phyloP scores from a whole-genome alignment of 1,139 yeast species.

The Geotrichum aggregatum region DNA sequence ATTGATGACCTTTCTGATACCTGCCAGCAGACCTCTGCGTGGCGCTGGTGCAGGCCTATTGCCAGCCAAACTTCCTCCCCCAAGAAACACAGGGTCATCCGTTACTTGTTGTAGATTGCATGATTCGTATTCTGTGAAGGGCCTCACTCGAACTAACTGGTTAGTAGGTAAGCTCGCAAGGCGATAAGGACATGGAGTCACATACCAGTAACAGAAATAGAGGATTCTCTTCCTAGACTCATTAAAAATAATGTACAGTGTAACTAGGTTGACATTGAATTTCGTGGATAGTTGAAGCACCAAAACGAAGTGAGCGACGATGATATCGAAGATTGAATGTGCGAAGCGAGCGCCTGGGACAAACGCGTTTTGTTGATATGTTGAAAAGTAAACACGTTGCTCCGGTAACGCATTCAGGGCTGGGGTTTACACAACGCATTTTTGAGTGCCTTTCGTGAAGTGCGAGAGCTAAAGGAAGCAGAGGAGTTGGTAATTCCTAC shows the following conservation, averaged over 20 bases:
- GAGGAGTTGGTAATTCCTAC: too few species aligned
- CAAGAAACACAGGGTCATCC: conserved; percentile 44
- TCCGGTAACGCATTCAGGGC: conserved; percentile 8
- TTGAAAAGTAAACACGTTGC: neutral
- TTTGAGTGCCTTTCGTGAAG: neutral
- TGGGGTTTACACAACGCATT: neutral
- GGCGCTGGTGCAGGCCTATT: conserved; percentile 19
- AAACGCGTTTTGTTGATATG: neutral
- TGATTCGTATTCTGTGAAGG: conserved; percentile 63
- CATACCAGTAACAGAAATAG: conserved; percentile 67
- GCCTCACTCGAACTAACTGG: conserved; percentile 57
- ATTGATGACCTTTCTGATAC: conserved; percentile 62
- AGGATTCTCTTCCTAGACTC: conserved; percentile 39
- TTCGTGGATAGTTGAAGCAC: neutral
- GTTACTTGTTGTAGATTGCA: conserved; percentile 40
- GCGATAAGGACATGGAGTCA: too few species aligned
- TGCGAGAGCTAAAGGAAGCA: neutral
- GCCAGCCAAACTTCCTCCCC: conserved; percentile 50
- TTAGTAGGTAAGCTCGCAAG: too few species aligned
- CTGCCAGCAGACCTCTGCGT: conserved; percentile 40
- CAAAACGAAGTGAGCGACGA: neutral
- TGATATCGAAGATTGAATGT: neutral
- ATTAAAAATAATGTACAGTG: neutral
- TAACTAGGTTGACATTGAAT: neutral
- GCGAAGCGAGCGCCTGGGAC: neutral